phyloP scores from a whole-genome alignment of 345 rosid genomes.

The Hevea brasiliensis region DNA sequence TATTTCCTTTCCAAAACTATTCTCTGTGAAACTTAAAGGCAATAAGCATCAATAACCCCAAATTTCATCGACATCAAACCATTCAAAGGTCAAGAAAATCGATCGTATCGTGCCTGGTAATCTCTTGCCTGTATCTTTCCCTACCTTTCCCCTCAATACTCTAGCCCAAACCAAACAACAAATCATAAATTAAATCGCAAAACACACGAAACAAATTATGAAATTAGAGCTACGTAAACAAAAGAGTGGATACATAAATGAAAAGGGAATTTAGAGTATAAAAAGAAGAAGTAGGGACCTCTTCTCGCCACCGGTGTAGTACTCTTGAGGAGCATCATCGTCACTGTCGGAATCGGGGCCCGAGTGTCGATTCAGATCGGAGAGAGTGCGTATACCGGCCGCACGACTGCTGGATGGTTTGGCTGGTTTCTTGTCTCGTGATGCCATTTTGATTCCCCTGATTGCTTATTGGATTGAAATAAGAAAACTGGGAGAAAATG shows the following conservation, averaged over 20 bases:
- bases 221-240: not conserved
- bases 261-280: no score
- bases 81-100: not conserved
- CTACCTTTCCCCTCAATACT: not conserved
- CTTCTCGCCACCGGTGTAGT: conserved; percentile 94
- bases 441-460: conserved; percentile 44
- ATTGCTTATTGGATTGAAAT: not conserved
- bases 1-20: not conserved
- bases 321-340: conserved; percentile 81
- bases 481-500: not conserved
- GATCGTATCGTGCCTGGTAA: not conserved
- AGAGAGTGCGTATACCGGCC: conserved; percentile 74
- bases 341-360: conserved; percentile 82
- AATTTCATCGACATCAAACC: not conserved
- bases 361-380: conserved; percentile 77
- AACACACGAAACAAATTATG: not conserved
- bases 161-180: not conserved
- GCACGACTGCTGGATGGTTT: conserved; percentile 61
- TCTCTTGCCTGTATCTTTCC: not conserved
- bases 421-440: conserved; percentile 73
- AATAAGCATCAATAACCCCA: not conserved
- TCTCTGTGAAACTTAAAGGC: not conserved
- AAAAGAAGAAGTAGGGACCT: conserved; percentile 41
- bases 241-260: not conserved
- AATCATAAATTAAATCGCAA: not conserved